A percentile compares a stretch with the other conserved stretches of the same genome.
Evolutionary conservation across 1,139 yeast species (phyloP).

Genomic region (Insectozyma bohioensis): DNA sequence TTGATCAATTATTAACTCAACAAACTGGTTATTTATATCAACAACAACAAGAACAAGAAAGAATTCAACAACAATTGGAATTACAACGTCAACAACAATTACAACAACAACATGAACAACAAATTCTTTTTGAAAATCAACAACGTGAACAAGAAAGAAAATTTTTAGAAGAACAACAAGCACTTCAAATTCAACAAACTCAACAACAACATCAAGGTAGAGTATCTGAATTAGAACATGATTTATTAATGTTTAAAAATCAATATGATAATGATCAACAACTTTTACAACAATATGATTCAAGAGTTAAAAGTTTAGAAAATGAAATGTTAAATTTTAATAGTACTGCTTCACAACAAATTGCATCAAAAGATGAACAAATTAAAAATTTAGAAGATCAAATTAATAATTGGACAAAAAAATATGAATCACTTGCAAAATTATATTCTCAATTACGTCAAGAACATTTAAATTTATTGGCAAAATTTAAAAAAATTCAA

Average conservation of each 20-base stretch:
- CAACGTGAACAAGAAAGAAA: conserved; percentile 60
- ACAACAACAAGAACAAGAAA: conserved; percentile 66
- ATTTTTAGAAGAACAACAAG: conserved; percentile 55
- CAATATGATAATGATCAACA: conserved; percentile 88
- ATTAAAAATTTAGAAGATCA: conserved; percentile 72
- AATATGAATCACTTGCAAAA: conserved; percentile 88
- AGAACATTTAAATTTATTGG: conserved; percentile 80
- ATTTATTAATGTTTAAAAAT: conserved; percentile 68
- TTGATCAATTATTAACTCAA: conserved; percentile 45
- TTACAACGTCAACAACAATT: conserved; percentile 45
- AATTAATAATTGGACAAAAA: conserved; percentile 74
- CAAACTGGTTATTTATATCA: conserved; percentile 47
- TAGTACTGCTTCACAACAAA: conserved; percentile 69
- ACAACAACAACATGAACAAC: conserved; percentile 57
- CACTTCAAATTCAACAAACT: conserved; percentile 67
- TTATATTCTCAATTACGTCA: conserved; percentile 88
- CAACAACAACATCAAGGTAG: conserved; percentile 79
- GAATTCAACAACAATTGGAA: conserved; percentile 62
- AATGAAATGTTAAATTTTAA: conserved; percentile 64
- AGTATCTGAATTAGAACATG: conserved; percentile 80
- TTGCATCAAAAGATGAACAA: conserved; percentile 77
- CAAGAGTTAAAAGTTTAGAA: conserved; percentile 81
- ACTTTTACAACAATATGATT: conserved; percentile 83
- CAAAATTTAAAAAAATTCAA: conserved; percentile 80
- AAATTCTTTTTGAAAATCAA: conserved; percentile 67